Percentiles rank a stretch among this genome's conserved stretches.
These are phyloP conservation scores for Leccinum disarticulatum DNA, from an alignment of 768 basidiomycete species.

Conservation along the genomic window DNA sequence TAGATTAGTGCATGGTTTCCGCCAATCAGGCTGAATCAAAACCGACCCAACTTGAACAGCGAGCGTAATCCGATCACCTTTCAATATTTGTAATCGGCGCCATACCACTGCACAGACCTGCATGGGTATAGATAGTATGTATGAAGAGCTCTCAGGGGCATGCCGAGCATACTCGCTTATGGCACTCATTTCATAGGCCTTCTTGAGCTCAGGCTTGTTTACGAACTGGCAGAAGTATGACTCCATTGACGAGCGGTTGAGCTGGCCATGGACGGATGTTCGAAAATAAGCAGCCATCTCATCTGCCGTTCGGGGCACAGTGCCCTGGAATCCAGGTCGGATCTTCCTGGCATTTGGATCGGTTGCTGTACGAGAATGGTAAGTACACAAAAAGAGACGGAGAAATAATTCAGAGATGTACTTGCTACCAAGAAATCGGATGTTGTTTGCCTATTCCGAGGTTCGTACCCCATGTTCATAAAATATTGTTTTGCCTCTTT, in stretches of 20 bases:
- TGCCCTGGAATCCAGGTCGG: conserved; percentile 39
- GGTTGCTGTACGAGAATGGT: conserved; percentile 38
- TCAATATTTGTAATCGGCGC: conserved; percentile 46
- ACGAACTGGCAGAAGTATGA: conserved; percentile 45
- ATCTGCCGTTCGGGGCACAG: conserved; percentile 50
- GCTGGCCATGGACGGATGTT: conserved; percentile 38
- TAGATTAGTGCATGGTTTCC: neutral
- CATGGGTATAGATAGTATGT: conserved; percentile 44
- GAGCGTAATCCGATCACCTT: conserved; percentile 38
- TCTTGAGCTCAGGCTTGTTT: conserved; percentile 43
- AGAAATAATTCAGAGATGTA: conserved; percentile 38
- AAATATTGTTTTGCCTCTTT: conserved; percentile 6
- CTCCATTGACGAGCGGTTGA: conserved; percentile 47
- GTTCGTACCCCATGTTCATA: conserved; percentile 40
- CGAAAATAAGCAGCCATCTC: conserved; percentile 56
- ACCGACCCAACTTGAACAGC: conserved; percentile 27
- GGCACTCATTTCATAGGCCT: conserved; percentile 48
- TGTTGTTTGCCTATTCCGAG: conserved; percentile 55
- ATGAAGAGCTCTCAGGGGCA: conserved; percentile 42
- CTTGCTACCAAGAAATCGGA: conserved; percentile 57
- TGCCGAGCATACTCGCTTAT: conserved; percentile 50
- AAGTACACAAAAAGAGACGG: neutral
- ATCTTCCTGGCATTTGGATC: conserved; percentile 58
- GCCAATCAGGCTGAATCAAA: neutral
- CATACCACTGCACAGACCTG: conserved; percentile 46